Base-by-base conservation (phyloP, 176 grass and related monocot species). In the Pontederia paniculata region DNA sequence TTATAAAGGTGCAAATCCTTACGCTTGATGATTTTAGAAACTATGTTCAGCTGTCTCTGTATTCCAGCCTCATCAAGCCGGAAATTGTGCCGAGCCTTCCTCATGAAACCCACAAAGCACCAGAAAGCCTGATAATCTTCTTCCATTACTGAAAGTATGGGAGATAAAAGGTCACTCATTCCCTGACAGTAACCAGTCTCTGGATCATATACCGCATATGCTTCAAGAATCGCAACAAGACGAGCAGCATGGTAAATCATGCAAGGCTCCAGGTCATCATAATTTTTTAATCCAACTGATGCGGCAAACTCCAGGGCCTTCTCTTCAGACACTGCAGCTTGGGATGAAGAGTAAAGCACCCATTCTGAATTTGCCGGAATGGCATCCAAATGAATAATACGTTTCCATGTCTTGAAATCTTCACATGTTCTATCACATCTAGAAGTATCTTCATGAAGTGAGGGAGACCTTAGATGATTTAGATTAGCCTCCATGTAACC, bases 201-300 rank as follows among this genome's bases (percentile, higher is more conserved):
- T 46, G 43, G 59, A 47, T 62, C 59, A 14, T 62, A 62, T 18
- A 62, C 59, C 0, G 59, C 59, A 47, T 62, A 62, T 22, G 59
- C 43, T 62, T 62, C 59, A 14, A 62, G 59, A 22, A 62, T 19
- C 21, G 59, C 42, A 47, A 62, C 59, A n/a, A 23, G 9, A 0
- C 43, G 59, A 62, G 59, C 59, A 62, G 59, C 59, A 23, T 62
- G 59, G 42, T 62, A 62, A 62, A 47, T 47, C 59, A 62, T 46
- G 18, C 59, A 45, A 45, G 59, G 59, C 18, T 45, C 17, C 20
- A 63, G 46, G 28, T 48, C 10, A 12, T 63, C 60, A 47, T 48
- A 63, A 63, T 63, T 19, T 45, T 47, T 63, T 3, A 63, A 42
- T 3, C 60, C 60, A 15, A 63, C 44, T 7, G 60, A 63, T 47